Evolutionary conservation across 768 basidiomycete genomes (phyloP).

Genomic region (Dioszegia crocea): DNA sequence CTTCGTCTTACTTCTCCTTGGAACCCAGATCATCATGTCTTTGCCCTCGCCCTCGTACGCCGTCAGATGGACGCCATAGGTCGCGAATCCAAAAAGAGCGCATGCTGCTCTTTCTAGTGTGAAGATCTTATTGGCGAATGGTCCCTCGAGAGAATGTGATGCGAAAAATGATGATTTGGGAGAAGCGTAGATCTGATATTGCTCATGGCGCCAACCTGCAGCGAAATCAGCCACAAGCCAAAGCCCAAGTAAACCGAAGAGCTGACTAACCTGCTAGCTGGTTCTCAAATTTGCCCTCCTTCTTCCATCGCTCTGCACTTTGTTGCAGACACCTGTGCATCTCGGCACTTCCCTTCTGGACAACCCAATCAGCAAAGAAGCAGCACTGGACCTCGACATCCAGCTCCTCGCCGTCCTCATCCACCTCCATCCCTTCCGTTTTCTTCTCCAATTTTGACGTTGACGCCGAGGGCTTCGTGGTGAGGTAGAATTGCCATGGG

Average conservation of each 20-base stretch:
- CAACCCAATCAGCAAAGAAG: constrained; percentile 31
- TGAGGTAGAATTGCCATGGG: constrained; percentile 15
- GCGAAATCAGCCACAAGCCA: constrained; percentile 8
- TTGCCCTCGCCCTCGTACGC: constrained; percentile 46
- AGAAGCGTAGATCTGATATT: constrained; percentile 58
- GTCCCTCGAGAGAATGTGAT: not conserved
- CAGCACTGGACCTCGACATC: constrained; percentile 56
- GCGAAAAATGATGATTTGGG: constrained; percentile 28
- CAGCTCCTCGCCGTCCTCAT: constrained; percentile 36
- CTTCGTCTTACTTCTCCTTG: constrained; percentile 77
- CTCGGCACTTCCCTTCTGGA: constrained; percentile 27
- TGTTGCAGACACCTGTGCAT: constrained; percentile 23
- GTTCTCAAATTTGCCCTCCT: constrained; percentile 42
- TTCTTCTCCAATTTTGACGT: constrained; percentile 26
- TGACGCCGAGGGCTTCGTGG: not conserved
- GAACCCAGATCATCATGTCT: constrained; percentile 73
- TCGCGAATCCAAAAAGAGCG: constrained; percentile 80
- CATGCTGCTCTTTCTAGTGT: constrained; percentile 86
- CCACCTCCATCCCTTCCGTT: constrained; percentile 59
- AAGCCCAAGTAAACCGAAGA: not conserved
- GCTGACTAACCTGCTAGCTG: constrained; percentile 45
- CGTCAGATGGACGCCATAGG: constrained; percentile 89
- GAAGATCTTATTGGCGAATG: constrained; percentile 56
- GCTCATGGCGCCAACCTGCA: constrained; percentile 76
- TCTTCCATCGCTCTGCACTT: constrained; percentile 43